Conservation (phyloP, 2,329 filamentous ascomycete genomes). For the Coniochaeta sp. region DNA sequence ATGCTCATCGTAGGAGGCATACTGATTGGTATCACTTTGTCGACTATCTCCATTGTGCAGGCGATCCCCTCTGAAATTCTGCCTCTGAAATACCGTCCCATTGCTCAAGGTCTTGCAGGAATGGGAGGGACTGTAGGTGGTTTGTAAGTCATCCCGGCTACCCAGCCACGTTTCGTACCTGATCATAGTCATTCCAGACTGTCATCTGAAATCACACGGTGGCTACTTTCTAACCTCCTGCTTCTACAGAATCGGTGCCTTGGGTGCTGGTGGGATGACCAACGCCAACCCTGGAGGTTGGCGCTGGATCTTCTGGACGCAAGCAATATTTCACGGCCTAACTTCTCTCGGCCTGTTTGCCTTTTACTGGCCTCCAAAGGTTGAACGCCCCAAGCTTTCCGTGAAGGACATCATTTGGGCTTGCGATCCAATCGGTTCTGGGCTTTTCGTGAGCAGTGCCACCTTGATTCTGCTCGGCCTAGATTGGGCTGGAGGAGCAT, state of each 20-base stretch:
- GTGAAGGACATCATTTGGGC: slow-evolving; percentile 36
- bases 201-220: not conserved
- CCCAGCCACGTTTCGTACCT: not conserved
- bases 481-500: slow-evolving; percentile 37
- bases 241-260: slow-evolving; percentile 32
- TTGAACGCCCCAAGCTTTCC: slow-evolving; percentile 26
- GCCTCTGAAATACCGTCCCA: slow-evolving; percentile 47
- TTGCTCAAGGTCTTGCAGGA: slow-evolving; percentile 47
- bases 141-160: slow-evolving; percentile 30
- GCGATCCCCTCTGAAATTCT: slow-evolving; percentile 50
- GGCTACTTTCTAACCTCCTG: not conserved
- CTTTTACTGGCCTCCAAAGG: slow-evolving; percentile 38
- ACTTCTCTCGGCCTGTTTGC: slow-evolving; percentile 39
- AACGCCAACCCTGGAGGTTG: slow-evolving; percentile 39
- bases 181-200: not conserved
- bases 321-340: slow-evolving; percentile 43
- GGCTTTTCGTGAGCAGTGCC: slow-evolving; percentile 33
- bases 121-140: slow-evolving; percentile 44
- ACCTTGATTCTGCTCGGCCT: slow-evolving; percentile 36
- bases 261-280: slow-evolving; percentile 45
- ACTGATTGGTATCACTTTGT: slow-evolving; percentile 45
- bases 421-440: slow-evolving; percentile 39
- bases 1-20: slow-evolving; percentile 51
- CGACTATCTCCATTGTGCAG: slow-evolving; percentile 48
- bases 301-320: slow-evolving; percentile 53